Percentiles rank a stretch among this genome's conserved stretches.
phyloP scores from a whole-genome alignment of 1,284 basidiomycete genomes.

The Sparassis latifolia region DNA sequence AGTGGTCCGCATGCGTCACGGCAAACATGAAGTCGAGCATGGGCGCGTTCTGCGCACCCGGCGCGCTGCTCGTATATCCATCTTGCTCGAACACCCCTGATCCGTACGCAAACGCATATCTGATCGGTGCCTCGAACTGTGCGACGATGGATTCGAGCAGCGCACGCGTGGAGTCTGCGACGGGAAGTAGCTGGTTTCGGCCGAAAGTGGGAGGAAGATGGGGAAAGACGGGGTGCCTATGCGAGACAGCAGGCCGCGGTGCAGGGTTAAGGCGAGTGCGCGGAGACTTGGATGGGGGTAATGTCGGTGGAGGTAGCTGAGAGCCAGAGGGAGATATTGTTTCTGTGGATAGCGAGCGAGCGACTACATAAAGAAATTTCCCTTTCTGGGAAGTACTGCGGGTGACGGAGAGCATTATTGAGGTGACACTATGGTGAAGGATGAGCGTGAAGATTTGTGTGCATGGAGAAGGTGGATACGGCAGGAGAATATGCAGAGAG shows the following conservation, averaged over 20 bases:
- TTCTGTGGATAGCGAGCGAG: constrained; percentile 48
- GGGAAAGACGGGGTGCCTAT: constrained; percentile 38
- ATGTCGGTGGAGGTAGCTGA: constrained; percentile 26
- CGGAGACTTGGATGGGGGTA: constrained; percentile 24
- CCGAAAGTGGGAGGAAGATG: constrained; percentile 68
- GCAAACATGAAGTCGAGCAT: constrained; percentile 97
- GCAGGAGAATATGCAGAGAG: too few relatives aligned
- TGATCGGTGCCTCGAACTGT: constrained; percentile 79
- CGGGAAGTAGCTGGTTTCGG: constrained; percentile 73
- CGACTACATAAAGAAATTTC: constrained; percentile 18
- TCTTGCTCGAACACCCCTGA: constrained; percentile 89
- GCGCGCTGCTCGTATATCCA: constrained; percentile 44
- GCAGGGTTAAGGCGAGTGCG: constrained; percentile 38
- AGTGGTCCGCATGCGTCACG: constrained; percentile 86
- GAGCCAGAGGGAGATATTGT: constrained; percentile 29
- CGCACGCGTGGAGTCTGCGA: constrained; percentile 68
- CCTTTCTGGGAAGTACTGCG: constrained; percentile 6
- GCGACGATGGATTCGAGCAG: constrained; percentile 72
- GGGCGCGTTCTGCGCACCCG: constrained; percentile 39
- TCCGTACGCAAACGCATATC: constrained; percentile 94
- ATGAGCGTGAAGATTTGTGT: neutral
- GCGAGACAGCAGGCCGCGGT: constrained; percentile 45
- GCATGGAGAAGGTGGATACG: too few relatives aligned
- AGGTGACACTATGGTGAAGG: neutral
- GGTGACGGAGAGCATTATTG: constrained; percentile 17